Percentiles rank a stretch among this genome's conserved stretches.
phyloP scores from a whole-genome alignment of 2,329 filamentous ascomycete species.

The Phyllosticta citribraziliensis region DNA sequence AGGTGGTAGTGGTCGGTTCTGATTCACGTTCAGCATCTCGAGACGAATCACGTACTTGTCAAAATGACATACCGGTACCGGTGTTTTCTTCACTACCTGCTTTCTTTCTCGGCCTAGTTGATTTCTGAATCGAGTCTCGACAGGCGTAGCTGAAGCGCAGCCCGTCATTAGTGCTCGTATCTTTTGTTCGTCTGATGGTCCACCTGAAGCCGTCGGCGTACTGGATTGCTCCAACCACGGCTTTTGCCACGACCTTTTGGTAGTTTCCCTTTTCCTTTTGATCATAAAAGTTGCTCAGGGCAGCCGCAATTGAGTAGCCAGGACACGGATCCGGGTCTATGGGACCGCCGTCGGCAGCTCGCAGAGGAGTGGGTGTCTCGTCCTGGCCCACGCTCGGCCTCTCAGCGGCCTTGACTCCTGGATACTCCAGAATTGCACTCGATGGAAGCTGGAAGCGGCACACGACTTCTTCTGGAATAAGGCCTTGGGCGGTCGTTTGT shows the following conservation, averaged over 20 bases:
- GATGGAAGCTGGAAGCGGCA: not conserved
- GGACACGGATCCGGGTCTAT: slow-evolving; percentile 2
- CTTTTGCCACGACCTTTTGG: slow-evolving; percentile 5
- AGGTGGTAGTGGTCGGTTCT: not conserved
- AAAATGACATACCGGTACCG: slow-evolving; percentile 1
- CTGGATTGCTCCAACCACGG: slow-evolving; percentile 23
- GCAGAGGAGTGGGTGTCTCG: not conserved
- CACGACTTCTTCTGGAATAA: slow-evolving; percentile 1
- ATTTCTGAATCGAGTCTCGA: slow-evolving; percentile 24
- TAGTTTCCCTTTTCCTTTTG: slow-evolving; percentile 11
- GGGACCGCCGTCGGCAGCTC: not conserved
- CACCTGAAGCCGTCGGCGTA: slow-evolving; percentile 26
- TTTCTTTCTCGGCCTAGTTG: slow-evolving; percentile 19
- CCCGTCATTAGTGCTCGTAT: slow-evolving; percentile 22
- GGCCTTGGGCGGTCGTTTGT: not conserved
- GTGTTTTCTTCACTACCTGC: not conserved
- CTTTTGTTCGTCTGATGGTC: slow-evolving; percentile 21
- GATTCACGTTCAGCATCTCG: not conserved
- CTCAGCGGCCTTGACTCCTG: not conserved
- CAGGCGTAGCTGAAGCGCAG: slow-evolving; percentile 25
- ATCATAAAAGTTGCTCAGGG: slow-evolving; percentile 9
- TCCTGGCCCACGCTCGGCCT: not conserved
- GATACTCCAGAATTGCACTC: not conserved
- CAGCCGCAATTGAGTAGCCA: slow-evolving; percentile 6
- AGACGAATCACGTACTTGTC: not conserved